phyloP scores from a whole-genome alignment of 768 basidiomycete species.

The Pisolithus marmoratus region DNA sequence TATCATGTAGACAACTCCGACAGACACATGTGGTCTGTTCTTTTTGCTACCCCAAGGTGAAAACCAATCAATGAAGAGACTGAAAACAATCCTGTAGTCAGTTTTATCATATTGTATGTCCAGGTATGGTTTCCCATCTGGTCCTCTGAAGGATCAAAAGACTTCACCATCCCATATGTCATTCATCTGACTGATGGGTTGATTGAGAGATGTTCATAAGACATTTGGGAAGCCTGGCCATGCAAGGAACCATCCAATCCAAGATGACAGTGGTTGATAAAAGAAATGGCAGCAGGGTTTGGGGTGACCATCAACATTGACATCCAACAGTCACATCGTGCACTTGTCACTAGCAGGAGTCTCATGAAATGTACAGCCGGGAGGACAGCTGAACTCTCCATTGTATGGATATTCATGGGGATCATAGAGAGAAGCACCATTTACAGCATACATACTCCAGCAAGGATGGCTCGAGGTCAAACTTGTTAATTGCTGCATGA shows the following conservation, averaged over 20 bases:
- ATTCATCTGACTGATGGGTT: neutral
- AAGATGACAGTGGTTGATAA: slow-evolving; percentile 24
- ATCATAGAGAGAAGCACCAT: no score
- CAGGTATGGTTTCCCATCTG: slow-evolving; percentile 21
- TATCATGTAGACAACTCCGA: slow-evolving; percentile 26
- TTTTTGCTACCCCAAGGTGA: slow-evolving; percentile 31
- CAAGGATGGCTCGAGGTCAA: no score
- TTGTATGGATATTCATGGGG: no score
- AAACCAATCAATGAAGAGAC: slow-evolving; percentile 32
- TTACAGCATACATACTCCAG: no score
- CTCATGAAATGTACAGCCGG: slow-evolving; percentile 1
- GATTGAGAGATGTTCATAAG: neutral
- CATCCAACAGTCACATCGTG: neutral
- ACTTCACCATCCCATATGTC: slow-evolving; percentile 25
- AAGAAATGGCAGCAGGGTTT: slow-evolving; percentile 8
- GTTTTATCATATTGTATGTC: slow-evolving; percentile 2
- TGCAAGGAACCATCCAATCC: slow-evolving; percentile 20
- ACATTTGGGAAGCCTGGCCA: slow-evolving; percentile 15
- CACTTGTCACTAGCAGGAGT: slow-evolving; percentile 12
- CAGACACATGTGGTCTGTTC: slow-evolving; percentile 20
- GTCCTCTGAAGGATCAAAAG: slow-evolving; percentile 22
- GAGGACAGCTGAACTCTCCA: no score
- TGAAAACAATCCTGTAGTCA: slow-evolving; percentile 21
- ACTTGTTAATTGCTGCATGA: no score
- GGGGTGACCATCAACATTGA: neutral